Percentiles rank a stretch among this genome's conserved stretches.
phyloP scores from a whole-genome alignment of 2,329 filamentous ascomycete species.

The Hysterium pulicare region DNA sequence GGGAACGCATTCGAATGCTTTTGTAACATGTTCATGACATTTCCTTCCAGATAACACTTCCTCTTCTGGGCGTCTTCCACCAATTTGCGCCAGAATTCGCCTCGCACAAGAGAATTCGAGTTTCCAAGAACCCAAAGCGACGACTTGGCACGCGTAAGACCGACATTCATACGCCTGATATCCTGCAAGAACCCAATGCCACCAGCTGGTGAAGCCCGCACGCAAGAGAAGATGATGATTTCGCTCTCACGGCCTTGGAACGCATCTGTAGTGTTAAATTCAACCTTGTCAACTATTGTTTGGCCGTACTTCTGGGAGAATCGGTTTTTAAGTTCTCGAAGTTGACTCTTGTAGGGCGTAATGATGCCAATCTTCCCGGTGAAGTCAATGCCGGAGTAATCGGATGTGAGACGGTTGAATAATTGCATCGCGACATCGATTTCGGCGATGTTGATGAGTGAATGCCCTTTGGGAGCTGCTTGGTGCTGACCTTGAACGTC shows the following conservation, averaged over 20 bases:
- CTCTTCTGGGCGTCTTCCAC: conserved; percentile 76
- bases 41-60: conserved; percentile 71
- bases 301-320: conserved; percentile 74
- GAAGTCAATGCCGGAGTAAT: conserved; percentile 67
- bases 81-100: conserved; percentile 85
- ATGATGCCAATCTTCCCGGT: conserved; percentile 91
- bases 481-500: conserved; percentile 88
- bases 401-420: conserved; percentile 72
- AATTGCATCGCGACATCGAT: conserved; percentile 81
- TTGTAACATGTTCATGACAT: conserved; percentile 54
- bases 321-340: conserved; percentile 71
- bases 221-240: conserved; percentile 98
- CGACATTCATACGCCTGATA: conserved; percentile 98
- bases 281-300: conserved; percentile 71
- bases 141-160: conserved; percentile 91
- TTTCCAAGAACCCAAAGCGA: conserved; percentile 96
- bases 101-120: conserved; percentile 78
- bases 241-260: conserved; percentile 97
- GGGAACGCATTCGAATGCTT: conserved; percentile 48
- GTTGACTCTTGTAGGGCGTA: conserved; percentile 93
- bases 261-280: conserved; percentile 98
- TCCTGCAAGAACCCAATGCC: conserved; percentile 98
- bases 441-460: conserved; percentile 84
- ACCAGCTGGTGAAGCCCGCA: conserved; percentile 85
- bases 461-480: conserved; percentile 78